Percentiles rank a stretch among this genome's conserved stretches.
phyloP scores from a whole-genome alignment of 176 grass and related monocot species.

The Raddia guianensis region DNA sequence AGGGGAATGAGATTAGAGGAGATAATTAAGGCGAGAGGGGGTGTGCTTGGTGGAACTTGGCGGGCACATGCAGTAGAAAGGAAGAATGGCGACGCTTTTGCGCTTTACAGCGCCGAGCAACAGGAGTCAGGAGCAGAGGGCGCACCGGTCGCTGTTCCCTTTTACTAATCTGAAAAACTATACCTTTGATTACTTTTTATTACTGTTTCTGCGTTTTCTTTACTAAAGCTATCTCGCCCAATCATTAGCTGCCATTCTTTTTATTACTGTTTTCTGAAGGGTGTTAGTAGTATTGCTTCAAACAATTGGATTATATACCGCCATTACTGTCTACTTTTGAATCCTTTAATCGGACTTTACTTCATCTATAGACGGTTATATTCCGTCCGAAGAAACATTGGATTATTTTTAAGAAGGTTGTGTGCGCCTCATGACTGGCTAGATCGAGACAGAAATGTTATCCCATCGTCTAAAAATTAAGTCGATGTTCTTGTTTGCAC shows the following conservation, averaged over 20 bases:
- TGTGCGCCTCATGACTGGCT: too few species aligned
- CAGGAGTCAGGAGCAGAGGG: background rate
- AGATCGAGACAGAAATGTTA: too few species aligned
- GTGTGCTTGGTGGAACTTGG: background rate
- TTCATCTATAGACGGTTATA: too few species aligned
- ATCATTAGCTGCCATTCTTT: background rate
- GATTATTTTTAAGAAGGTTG: too few species aligned
- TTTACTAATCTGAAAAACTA: background rate
- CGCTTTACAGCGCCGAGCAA: conserved; percentile 38
- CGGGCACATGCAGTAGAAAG: conserved; percentile 37
- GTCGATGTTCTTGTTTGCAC: background rate
- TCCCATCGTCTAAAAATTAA: too few species aligned
- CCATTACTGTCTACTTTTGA: too few species aligned
- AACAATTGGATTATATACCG: too few species aligned
- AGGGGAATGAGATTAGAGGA: background rate
- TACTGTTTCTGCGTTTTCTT: background rate
- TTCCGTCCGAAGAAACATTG: too few species aligned
- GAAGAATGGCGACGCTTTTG: background rate
- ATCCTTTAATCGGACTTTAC: too few species aligned
- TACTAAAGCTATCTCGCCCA: background rate
- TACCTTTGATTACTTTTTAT: background rate
- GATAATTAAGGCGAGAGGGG: background rate
- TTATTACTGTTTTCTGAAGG: background rate
- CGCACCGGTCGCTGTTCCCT: background rate
- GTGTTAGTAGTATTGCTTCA: background rate